Percentiles rank a stretch among this genome's conserved stretches.
phyloP scores from a whole-genome alignment of 768 basidiomycete species.

The Phylloporus rhodoxanthus region DNA sequence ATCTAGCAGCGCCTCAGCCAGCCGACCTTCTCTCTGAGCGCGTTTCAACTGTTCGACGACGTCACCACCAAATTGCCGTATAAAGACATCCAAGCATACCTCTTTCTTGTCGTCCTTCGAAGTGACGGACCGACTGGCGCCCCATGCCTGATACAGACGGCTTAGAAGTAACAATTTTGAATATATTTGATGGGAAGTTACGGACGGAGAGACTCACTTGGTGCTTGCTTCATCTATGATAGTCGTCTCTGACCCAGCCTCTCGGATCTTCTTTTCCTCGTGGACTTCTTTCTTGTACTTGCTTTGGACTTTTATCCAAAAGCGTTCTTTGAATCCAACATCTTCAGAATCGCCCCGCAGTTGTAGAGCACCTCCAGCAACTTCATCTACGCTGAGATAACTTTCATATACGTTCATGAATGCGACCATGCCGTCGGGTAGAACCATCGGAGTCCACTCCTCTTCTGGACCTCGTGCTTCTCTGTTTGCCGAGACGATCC shows the following conservation, averaged over 20 bases:
- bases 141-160: slow-evolving; percentile 76
- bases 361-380: slow-evolving; percentile 73
- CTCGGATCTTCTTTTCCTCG: slow-evolving; percentile 68
- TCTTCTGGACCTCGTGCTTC: slow-evolving; percentile 92
- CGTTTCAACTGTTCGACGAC: slow-evolving; percentile 55
- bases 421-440: slow-evolving; percentile 81
- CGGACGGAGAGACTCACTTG: slow-evolving; percentile 53
- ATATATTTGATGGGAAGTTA: not conserved
- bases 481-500: slow-evolving; percentile 74
- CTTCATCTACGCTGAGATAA: slow-evolving; percentile 79
- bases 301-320: slow-evolving; percentile 84
- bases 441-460: slow-evolving; percentile 83
- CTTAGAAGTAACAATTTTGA: slow-evolving; percentile 33
- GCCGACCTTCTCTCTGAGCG: slow-evolving; percentile 72
- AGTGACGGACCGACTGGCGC: slow-evolving; percentile 67
- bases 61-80: slow-evolving; percentile 1
- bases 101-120: slow-evolving; percentile 69
- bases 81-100: slow-evolving; percentile 35
- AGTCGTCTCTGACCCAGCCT: slow-evolving; percentile 44
- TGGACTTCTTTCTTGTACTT: slow-evolving; percentile 83
- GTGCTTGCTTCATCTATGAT: slow-evolving; percentile 66
- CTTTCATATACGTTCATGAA: slow-evolving; percentile 88
- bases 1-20: slow-evolving; percentile 75
- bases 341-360: slow-evolving; percentile 81
- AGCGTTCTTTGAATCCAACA: slow-evolving; percentile 80